Evolutionary conservation across 2,329 filamentous ascomycete species (phyloP).

Genomic region (Trichoderma koningiopsis): DNA sequence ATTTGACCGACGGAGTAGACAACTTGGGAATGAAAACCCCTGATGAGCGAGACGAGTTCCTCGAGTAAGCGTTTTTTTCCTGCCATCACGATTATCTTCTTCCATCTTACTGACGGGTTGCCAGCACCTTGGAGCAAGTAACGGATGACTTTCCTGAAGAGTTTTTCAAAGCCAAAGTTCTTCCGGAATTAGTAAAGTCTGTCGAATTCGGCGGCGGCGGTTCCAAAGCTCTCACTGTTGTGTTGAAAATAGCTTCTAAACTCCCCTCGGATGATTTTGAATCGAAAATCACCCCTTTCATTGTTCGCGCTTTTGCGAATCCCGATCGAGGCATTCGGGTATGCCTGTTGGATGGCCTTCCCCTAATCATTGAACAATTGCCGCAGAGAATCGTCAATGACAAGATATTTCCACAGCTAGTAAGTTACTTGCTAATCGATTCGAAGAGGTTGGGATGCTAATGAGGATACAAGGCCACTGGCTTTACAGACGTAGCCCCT

Average conservation of each 20-base stretch:
- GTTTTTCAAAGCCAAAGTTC: constrained; percentile 95
- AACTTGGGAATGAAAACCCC: constrained; percentile 87
- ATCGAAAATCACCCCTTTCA: constrained; percentile 76
- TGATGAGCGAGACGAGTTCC: constrained; percentile 79
- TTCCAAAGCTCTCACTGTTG: constrained; percentile 82
- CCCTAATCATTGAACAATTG: constrained; percentile 87
- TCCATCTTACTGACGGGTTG: constrained; percentile 44
- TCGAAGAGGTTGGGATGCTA: constrained; percentile 29
- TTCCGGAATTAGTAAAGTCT: constrained; percentile 94
- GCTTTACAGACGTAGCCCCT: constrained; percentile 89
- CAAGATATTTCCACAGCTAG: constrained; percentile 94
- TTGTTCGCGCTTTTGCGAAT: constrained; percentile 84
- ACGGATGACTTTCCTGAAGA: constrained; percentile 96
- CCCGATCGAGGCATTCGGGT: constrained; percentile 92
- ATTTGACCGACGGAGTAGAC: constrained; percentile 89
- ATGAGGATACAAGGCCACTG: constrained; percentile 66
- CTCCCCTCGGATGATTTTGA: constrained; percentile 90
- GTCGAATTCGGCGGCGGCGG: constrained; percentile 98
- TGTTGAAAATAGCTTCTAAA: constrained; percentile 89
- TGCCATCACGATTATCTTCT: constrained; percentile 34
- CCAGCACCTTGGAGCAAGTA: constrained; percentile 74
- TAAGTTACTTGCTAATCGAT: constrained; percentile 37
- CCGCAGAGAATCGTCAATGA: constrained; percentile 89
- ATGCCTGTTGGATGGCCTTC: constrained; percentile 84
- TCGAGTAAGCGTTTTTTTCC: constrained; percentile 55